Conservation (phyloP, 805 yeast genomes). For the Saccharomycopsis babjevae region DNA sequence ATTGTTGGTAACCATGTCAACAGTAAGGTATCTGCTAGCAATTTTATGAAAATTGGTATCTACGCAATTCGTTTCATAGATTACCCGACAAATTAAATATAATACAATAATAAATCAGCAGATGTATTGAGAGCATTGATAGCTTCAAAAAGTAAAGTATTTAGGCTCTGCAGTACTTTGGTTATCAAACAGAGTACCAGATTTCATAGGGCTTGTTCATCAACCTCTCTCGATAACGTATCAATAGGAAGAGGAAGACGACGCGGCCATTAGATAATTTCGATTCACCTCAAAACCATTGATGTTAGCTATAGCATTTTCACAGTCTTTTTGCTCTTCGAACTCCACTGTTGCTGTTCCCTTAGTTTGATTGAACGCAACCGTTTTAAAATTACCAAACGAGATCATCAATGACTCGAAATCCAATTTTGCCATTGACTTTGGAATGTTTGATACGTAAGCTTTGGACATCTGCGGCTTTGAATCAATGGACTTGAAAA, state of each 20-base stretch:
- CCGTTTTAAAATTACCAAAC: slow-evolving; percentile 10
- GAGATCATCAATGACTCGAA: slow-evolving; percentile 10
- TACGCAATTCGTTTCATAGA: too few relatives aligned
- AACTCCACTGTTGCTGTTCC: not conserved
- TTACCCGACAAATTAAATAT: too few relatives aligned
- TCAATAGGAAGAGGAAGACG: not conserved
- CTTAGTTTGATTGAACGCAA: not conserved
- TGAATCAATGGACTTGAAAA: not conserved
- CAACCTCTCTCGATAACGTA: too few relatives aligned
- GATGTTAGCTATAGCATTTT: slow-evolving; percentile 9
- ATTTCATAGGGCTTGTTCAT: too few relatives aligned
- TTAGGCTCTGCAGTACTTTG: too few relatives aligned
- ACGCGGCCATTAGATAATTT: slow-evolving; percentile 9
- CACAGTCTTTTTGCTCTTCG: slow-evolving; percentile 7
- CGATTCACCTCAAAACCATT: slow-evolving; percentile 12
- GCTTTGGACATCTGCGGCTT: not conserved
- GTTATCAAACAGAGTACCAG: too few relatives aligned
- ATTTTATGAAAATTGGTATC: too few relatives aligned
- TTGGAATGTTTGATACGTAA: slow-evolving; percentile 11
- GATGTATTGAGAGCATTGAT: too few relatives aligned
- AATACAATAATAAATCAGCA: too few relatives aligned
- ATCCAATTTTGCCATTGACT: slow-evolving; percentile 2
- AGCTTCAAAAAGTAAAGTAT: too few relatives aligned
- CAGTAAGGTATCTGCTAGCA: too few relatives aligned
- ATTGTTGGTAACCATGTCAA: too few relatives aligned